phyloP scores from a whole-genome alignment of 2,329 filamentous ascomycete genomes.

The Beauveria varroae region DNA sequence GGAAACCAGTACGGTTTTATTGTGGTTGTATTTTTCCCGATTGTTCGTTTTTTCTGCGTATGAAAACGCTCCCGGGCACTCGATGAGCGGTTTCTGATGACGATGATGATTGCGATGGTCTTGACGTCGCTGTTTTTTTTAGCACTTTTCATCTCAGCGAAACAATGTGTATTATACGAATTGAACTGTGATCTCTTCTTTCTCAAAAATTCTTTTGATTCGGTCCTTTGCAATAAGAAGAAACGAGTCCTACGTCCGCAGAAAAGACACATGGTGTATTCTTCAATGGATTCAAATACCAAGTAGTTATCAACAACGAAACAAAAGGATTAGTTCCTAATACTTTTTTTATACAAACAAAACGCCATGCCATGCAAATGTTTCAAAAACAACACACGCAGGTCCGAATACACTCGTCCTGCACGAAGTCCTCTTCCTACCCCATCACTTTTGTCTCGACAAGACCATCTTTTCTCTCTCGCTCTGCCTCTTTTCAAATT shows the following conservation, averaged over 20 bases:
- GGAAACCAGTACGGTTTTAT: neutral
- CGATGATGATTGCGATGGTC: slow-evolving; percentile 9
- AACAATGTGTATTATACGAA: slow-evolving; percentile 14
- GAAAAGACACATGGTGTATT: neutral
- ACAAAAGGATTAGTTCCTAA: neutral
- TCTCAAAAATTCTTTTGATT: neutral
- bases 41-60: neutral
- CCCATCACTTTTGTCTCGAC: slow-evolving; percentile 46
- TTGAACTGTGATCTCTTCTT: neutral
- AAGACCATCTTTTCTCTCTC: slow-evolving; percentile 94
- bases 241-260: neutral
- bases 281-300: neutral
- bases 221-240: neutral
- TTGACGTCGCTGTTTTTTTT: slow-evolving; percentile 12
- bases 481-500: slow-evolving; percentile 61
- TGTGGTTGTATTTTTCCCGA: neutral
- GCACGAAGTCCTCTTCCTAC: neutral
- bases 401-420: neutral
- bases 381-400: slow-evolving; percentile 7
- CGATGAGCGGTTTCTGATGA: neutral
- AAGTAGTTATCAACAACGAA: neutral
- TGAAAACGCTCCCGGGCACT: neutral
- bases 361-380: slow-evolving; percentile 13
- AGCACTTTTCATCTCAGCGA: slow-evolving; percentile 13
- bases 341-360: neutral